Percentiles rank a stretch among this genome's conserved stretches.
phyloP scores from a whole-genome alignment of 2,329 filamentous ascomycete genomes.

The Trematosphaeria pertusa region DNA sequence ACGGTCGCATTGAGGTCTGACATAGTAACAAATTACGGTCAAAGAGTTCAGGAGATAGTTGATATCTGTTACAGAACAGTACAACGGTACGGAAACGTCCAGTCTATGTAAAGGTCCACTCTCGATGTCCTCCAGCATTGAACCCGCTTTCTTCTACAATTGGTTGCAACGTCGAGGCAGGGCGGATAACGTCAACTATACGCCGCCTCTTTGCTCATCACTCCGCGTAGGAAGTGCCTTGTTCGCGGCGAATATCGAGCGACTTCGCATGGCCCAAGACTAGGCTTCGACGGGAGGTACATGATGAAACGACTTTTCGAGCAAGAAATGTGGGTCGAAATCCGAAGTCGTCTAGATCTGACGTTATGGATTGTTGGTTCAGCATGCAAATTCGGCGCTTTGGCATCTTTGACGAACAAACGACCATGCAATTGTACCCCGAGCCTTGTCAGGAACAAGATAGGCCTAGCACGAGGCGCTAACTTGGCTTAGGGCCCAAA shows the following conservation, averaged over 20 bases:
- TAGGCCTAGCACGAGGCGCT: constrained; percentile 8
- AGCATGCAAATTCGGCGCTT: constrained; percentile 30
- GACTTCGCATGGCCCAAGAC: too few relatives aligned
- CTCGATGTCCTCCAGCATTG: constrained; percentile 19
- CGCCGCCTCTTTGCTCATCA: constrained; percentile 27
- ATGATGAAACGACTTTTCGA: constrained; percentile 44
- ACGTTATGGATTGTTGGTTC: constrained; percentile 8
- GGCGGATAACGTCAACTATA: constrained; percentile 38
- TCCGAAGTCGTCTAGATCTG: too few relatives aligned
- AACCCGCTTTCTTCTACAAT: constrained; percentile 14
- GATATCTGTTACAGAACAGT: constrained; percentile 7
- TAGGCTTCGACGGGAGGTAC: constrained; percentile 31
- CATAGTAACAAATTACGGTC: constrained; percentile 55
- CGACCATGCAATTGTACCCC: constrained; percentile 2
- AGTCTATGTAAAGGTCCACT: constrained; percentile 26
- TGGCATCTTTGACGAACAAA: constrained; percentile 30
- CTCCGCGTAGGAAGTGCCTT: constrained; percentile 28
- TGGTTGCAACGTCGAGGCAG: too few relatives aligned
- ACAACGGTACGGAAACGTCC: constrained; percentile 4
- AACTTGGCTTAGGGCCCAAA: constrained; percentile 10
- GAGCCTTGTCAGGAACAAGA: constrained; percentile 15
- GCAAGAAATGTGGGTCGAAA: too few relatives aligned
- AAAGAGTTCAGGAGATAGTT: constrained; percentile 27
- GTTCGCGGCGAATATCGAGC: too few relatives aligned
- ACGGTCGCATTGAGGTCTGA: constrained; percentile 72